phyloP scores from a whole-genome alignment of 768 basidiomycete genomes.

The Boletus barrowsii region DNA sequence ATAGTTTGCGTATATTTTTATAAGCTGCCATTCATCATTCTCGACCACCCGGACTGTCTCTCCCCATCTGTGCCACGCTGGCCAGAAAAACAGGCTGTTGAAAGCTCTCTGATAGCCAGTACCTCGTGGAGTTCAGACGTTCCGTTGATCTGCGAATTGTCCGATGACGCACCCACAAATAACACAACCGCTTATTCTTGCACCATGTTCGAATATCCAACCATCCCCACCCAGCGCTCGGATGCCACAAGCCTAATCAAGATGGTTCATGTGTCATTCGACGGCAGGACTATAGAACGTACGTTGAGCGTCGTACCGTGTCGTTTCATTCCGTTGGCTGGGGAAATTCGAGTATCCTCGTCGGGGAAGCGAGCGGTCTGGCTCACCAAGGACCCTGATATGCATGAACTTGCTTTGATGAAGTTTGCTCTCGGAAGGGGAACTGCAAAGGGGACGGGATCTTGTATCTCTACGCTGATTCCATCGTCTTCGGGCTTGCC shows the following conservation, averaged over 20 bases:
- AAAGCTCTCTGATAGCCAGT: slow-evolving; percentile 6
- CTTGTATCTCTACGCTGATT: slow-evolving; percentile 35
- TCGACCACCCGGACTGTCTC: slow-evolving; percentile 1
- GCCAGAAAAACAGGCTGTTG: slow-evolving; percentile 11
- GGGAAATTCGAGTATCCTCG: slow-evolving; percentile 15
- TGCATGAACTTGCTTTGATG: slow-evolving; percentile 46
- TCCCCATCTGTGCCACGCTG: slow-evolving; percentile 6
- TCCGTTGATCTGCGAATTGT: slow-evolving; percentile 8
- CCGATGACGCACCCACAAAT: slow-evolving; percentile 9
- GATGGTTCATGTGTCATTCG: slow-evolving; percentile 13
- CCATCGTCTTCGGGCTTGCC: slow-evolving; percentile 49
- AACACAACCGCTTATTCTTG: slow-evolving; percentile 8
- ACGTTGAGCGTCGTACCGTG: slow-evolving; percentile 2
- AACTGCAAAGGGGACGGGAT: slow-evolving; percentile 1
- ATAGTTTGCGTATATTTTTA: slow-evolving; percentile 15
- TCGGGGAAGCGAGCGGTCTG: slow-evolving; percentile 23
- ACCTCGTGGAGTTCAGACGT: slow-evolving; percentile 14
- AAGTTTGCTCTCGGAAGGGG: slow-evolving; percentile 40
- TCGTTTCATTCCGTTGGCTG: slow-evolving; percentile 7
- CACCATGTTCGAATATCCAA: slow-evolving; percentile 12
- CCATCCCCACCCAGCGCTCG: background rate
- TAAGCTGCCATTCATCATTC: slow-evolving; percentile 13
- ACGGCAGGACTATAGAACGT: slow-evolving; percentile 5
- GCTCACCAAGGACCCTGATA: slow-evolving; percentile 8
- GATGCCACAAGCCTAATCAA: background rate